Evolutionary conservation across 176 grass and related monocot genomes (phyloP).

Genomic region (Oryza glumipatula): DNA sequence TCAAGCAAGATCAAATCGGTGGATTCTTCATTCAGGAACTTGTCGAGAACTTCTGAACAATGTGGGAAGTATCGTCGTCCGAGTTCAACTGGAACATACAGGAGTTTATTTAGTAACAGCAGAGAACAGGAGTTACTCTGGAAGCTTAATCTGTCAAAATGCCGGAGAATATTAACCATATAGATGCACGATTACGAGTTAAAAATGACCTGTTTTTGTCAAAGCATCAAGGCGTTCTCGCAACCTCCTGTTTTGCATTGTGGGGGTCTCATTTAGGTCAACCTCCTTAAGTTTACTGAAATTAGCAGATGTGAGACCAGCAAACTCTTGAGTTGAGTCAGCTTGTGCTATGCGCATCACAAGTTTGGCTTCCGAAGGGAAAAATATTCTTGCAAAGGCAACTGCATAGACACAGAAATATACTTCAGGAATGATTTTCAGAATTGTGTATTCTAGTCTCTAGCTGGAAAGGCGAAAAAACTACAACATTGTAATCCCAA

Average conservation of each 20-base stretch:
- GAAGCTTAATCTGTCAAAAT: constrained; percentile 2
- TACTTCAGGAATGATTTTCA: constrained; percentile 1
- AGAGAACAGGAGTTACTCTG: not conserved
- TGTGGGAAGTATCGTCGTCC: constrained; percentile 82
- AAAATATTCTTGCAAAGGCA: constrained; percentile 98
- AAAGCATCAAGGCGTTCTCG: constrained; percentile 77
- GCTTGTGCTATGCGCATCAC: constrained; percentile 92
- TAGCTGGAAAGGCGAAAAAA: constrained; percentile 8
- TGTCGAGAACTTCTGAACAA: constrained; percentile 86
- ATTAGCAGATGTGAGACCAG: constrained; percentile 51
- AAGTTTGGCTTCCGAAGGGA: constrained; percentile 88
- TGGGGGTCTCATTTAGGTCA: constrained; percentile 87
- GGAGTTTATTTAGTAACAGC: not conserved
- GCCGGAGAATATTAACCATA: not conserved
- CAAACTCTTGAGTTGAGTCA: constrained; percentile 78
- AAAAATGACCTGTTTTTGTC: constrained; percentile 75
- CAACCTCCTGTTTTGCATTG: constrained; percentile 71
- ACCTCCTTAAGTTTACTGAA: constrained; percentile 71
- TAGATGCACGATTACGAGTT: not conserved
- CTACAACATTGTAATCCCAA: not conserved
- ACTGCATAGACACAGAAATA: constrained; percentile 49
- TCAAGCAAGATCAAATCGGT: constrained; percentile 66
- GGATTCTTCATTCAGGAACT: constrained; percentile 84
- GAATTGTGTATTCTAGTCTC: constrained; percentile 23
- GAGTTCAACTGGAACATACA: constrained; percentile 67